phyloP scores from a whole-genome alignment of 805 yeast genomes.

The Sugiyamaella marilandica region DNA sequence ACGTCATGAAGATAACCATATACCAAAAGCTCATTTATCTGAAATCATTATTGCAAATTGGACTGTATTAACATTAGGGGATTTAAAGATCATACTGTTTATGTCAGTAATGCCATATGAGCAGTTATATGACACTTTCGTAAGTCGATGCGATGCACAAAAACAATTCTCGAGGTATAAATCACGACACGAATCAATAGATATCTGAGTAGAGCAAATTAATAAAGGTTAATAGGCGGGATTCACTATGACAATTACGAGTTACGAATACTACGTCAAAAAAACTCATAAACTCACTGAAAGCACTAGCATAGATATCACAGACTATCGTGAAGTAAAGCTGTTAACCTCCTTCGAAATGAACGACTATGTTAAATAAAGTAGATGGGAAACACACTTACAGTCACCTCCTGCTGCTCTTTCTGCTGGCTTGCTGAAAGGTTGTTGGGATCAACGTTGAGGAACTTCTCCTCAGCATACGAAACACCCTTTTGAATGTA shows the following conservation, averaged over 20 bases:
- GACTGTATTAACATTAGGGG: too few species aligned
- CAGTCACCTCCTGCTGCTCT: slow-evolving; percentile 14
- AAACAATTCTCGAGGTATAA: too few species aligned
- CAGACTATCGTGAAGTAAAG: neutral
- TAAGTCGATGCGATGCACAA: too few species aligned
- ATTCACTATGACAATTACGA: too few species aligned
- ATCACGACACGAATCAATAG: too few species aligned
- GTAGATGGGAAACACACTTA: slow-evolving; percentile 4
- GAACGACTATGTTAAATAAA: slow-evolving; percentile 12
- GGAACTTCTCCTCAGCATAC: slow-evolving; percentile 20
- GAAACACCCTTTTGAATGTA: slow-evolving; percentile 31
- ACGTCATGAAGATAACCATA: slow-evolving; percentile 64
- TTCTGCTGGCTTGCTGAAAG: slow-evolving; percentile 15
- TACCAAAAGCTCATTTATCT: slow-evolving; percentile 21
- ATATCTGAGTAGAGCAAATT: too few species aligned
- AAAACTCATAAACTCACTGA: neutral
- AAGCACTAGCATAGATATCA: too few species aligned
- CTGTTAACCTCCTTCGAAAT: slow-evolving; percentile 16
- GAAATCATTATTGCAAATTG: neutral
- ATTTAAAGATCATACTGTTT: too few species aligned
- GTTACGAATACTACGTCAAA: too few species aligned
- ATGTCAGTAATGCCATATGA: too few species aligned
- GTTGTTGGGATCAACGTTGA: slow-evolving; percentile 18
- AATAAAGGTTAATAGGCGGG: too few species aligned
- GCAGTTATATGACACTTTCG: too few species aligned